phyloP scores from a whole-genome alignment of 306 rosid genomes.

The Betula pendula region DNA sequence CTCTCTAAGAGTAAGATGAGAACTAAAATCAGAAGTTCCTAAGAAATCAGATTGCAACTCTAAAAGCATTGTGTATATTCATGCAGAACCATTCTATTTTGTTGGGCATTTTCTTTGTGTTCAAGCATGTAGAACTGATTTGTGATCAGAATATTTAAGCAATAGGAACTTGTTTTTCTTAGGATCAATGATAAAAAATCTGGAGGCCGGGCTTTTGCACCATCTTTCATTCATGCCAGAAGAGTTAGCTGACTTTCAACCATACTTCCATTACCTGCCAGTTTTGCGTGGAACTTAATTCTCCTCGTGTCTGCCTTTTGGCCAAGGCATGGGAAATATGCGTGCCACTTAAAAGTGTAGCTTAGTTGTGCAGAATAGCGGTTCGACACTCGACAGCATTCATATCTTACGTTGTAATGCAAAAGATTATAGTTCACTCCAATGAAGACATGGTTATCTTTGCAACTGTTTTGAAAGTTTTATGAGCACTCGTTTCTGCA shows the following conservation, averaged over 20 bases:
- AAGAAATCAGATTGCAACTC: too few species aligned
- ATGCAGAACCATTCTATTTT: background rate
- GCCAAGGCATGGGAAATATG: conserved; percentile 31
- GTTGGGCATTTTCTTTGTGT: background rate
- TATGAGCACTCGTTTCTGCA: conserved; percentile 20
- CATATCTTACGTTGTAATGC: conserved; percentile 35
- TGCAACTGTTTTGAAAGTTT: conserved; percentile 35
- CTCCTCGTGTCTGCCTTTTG: conserved; percentile 20
- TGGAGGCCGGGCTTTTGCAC: conserved; percentile 16
- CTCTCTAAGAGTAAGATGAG: too few species aligned
- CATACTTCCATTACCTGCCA: conserved; percentile 7
- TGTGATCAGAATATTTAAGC: conserved; percentile 19
- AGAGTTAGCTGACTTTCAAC: conserved; percentile 15
- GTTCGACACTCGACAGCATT: conserved; percentile 36
- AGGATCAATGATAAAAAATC: conserved; percentile 31
- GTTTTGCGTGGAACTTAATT: background rate
- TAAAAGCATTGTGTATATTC: background rate
- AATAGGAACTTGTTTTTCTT: conserved; percentile 10
- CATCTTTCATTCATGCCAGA: background rate
- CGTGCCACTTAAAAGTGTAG: conserved; percentile 12
- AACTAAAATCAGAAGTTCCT: too few species aligned
- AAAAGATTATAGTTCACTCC: conserved; percentile 33
- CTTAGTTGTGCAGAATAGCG: conserved; percentile 42
- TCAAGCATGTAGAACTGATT: background rate
- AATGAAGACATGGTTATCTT: conserved; percentile 35